A percentile compares a stretch with the other conserved stretches of the same genome.
Conservation (phyloP, 306 rosid genomes). For the Bauhinia variegata region DNA sequence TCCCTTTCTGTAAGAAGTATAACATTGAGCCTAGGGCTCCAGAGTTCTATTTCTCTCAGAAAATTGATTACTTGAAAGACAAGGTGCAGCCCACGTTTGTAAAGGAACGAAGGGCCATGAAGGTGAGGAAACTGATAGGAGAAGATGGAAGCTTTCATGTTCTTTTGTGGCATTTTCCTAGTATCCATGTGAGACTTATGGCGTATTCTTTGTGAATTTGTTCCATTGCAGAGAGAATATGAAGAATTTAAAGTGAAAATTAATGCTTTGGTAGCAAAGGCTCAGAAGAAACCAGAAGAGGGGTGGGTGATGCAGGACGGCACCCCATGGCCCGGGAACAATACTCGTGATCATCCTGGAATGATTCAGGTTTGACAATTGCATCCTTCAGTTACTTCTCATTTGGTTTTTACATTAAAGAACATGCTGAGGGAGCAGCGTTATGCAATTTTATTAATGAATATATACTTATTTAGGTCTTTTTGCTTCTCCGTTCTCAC, state of each 20-base stretch:
- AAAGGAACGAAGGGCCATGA: slow-evolving; percentile 93
- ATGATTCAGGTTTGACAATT: slow-evolving; percentile 79
- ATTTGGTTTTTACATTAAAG: neutral
- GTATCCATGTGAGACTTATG: neutral
- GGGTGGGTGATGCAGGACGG: slow-evolving; percentile 99
- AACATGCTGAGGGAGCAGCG: neutral
- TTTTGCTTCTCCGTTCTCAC: too few species aligned
- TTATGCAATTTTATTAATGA: slow-evolving; percentile 13
- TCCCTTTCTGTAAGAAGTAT: slow-evolving; percentile 84
- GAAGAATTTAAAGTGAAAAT: slow-evolving; percentile 92
- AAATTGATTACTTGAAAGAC: slow-evolving; percentile 91
- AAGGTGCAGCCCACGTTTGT: slow-evolving; percentile 83
- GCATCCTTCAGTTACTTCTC: neutral
- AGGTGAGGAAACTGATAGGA: slow-evolving; percentile 46
- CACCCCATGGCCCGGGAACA: slow-evolving; percentile 94
- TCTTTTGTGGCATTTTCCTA: neutral
- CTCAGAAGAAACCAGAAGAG: slow-evolving; percentile 91
- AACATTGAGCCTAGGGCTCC: slow-evolving; percentile 86
- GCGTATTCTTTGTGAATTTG: neutral
- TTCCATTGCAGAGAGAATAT: slow-evolving; percentile 77
- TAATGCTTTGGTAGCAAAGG: slow-evolving; percentile 83
- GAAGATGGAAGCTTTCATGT: neutral
- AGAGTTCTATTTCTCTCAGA: slow-evolving; percentile 82
- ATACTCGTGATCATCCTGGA: slow-evolving; percentile 91
- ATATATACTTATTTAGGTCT: slow-evolving; percentile 2